Conservation (phyloP, 106 monocot genomes). For the Platanthera guangdongensis region DNA sequence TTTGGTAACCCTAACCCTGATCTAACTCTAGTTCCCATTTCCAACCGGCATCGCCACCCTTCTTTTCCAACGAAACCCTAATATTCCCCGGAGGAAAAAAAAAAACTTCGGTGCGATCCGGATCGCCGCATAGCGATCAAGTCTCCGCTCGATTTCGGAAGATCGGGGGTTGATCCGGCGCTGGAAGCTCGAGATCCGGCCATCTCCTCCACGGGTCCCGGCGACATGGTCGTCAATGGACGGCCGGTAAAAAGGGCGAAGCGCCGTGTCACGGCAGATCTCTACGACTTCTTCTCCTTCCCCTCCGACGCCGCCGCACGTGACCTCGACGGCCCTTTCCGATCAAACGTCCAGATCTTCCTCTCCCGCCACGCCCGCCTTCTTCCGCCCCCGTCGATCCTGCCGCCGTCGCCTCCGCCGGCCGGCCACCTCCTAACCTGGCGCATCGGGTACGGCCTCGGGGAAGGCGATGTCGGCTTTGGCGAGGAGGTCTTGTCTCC, state of each 20-base stretch:
- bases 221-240: constrained; percentile 53
- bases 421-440: constrained; percentile 40
- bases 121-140: neutral
- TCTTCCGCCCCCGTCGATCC: constrained; percentile 24
- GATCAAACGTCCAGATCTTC: constrained; percentile 51
- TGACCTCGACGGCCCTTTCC: constrained; percentile 44
- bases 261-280: constrained; percentile 47
- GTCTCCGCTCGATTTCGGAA: neutral
- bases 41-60: neutral
- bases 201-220: neutral
- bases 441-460: constrained; percentile 37
- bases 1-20: constrained; percentile 13
- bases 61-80: constrained; percentile 4
- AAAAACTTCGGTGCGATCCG: too few species aligned
- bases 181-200: constrained; percentile 11
- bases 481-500: neutral
- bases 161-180: neutral
- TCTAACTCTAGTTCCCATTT: constrained; percentile 2
- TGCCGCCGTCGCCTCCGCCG: constrained; percentile 19
- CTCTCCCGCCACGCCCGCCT: constrained; percentile 36
- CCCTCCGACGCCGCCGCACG: constrained; percentile 15
- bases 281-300: constrained; percentile 49
- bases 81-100: neutral
- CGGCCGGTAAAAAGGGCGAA: constrained; percentile 73
- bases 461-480: neutral